Evolutionary conservation across 2,329 filamentous ascomycete species (phyloP).

Genomic region (Epichloe glyceriae): DNA sequence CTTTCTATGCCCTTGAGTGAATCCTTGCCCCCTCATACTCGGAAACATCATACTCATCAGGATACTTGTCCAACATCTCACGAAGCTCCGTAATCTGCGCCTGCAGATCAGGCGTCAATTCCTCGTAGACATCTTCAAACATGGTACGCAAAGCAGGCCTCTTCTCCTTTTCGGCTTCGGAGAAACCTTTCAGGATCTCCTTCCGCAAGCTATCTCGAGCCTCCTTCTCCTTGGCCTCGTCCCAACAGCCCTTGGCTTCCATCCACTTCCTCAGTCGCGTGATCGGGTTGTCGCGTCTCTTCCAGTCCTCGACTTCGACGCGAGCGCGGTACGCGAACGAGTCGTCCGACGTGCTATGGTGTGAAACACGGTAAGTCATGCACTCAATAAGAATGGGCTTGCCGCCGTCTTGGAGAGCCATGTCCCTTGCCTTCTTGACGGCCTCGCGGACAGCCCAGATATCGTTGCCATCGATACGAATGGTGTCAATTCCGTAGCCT

Average conservation of each 20-base stretch:
- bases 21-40: conserved; percentile 63
- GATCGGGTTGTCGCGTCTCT: conserved; percentile 78
- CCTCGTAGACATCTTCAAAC: conserved; percentile 85
- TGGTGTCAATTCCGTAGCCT: conserved; percentile 88
- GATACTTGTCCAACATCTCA: conserved; percentile 71
- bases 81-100: conserved; percentile 61
- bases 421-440: conserved; percentile 60
- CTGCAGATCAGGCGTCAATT: conserved; percentile 65
- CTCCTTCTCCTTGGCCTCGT: conserved; percentile 68
- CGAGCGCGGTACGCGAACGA: conserved; percentile 90
- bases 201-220: conserved; percentile 53
- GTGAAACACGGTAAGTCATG: conserved; percentile 95
- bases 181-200: conserved; percentile 73
- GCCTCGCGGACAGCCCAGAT: conserved; percentile 79
- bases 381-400: conserved; percentile 80
- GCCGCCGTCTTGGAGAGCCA: conserved; percentile 71
- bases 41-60: conserved; percentile 77
- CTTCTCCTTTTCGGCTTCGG: conserved; percentile 69
- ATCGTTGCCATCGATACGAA: conserved; percentile 88
- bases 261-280: conserved; percentile 81
- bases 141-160: conserved; percentile 58
- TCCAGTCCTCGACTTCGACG: conserved; percentile 94
- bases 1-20: conserved; percentile 33
- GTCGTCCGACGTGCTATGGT: conserved; percentile 95
- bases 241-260: conserved; percentile 71